A percentile compares a stretch with the other conserved stretches of the same genome.
Conservation (phyloP, 495 filamentous ascomycete genomes). For the Lepraria neglecta region DNA sequence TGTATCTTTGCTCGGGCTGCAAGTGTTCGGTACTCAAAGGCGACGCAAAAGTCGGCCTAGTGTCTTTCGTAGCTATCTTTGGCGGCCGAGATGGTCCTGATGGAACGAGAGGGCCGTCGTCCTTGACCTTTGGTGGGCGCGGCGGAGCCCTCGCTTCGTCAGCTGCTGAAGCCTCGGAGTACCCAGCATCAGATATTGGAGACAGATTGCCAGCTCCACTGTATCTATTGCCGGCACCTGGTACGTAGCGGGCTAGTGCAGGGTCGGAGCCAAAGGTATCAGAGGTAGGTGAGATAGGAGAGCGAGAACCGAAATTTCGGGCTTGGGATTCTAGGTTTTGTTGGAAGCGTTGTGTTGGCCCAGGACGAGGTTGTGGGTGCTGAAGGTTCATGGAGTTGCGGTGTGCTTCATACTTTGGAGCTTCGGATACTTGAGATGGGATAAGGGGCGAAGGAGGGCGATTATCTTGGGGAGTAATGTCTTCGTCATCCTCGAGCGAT, state of each 20-base stretch:
- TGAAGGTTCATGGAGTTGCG: slow-evolving; percentile 82
- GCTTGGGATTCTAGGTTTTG: slow-evolving; percentile 74
- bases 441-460: slow-evolving; percentile 57
- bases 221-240: slow-evolving; percentile 35
- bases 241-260: slow-evolving; percentile 40
- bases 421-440: slow-evolving; percentile 62
- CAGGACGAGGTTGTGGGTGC: slow-evolving; percentile 83
- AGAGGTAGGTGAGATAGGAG: slow-evolving; percentile 59
- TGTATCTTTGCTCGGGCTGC: slow-evolving; percentile 27
- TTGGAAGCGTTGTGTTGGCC: slow-evolving; percentile 75
- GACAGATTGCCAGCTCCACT: slow-evolving; percentile 45
- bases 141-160: slow-evolving; percentile 37
- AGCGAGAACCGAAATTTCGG: slow-evolving; percentile 53
- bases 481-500: slow-evolving; percentile 47
- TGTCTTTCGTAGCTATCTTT: slow-evolving; percentile 38
- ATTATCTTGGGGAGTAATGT: slow-evolving; percentile 37
- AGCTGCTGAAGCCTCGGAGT: slow-evolving; percentile 41
- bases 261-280: slow-evolving; percentile 66
- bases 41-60: slow-evolving; percentile 34
- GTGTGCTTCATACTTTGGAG: slow-evolving; percentile 85
- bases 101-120: slow-evolving; percentile 45
- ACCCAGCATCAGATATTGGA: slow-evolving; percentile 48
- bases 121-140: slow-evolving; percentile 49
- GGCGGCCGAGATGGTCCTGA: slow-evolving; percentile 39
- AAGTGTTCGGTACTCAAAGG: slow-evolving; percentile 38